Evolutionary conservation across 2,329 filamentous ascomycete species (phyloP), one percentile per base, ranked within the genome.

Genomic region (Pseudocercospora eumusae): DNA sequence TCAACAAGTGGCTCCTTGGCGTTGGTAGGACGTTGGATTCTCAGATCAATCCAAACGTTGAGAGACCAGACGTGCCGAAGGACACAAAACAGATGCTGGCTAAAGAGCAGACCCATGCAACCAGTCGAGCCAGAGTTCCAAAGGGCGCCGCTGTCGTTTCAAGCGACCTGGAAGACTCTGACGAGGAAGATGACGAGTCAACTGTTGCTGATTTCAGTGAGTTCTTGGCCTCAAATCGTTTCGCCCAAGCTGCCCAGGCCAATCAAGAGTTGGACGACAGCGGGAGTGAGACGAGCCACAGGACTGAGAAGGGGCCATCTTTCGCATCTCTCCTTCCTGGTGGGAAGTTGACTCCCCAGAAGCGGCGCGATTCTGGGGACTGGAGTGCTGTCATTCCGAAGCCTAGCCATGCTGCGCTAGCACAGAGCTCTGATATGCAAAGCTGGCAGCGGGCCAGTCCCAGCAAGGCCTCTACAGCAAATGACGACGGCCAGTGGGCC

Each of bases 1-100:
- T 72, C 9, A 58, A 61, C 23, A 65, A 69, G 47, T 73, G 71
- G 70, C 54, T 71, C 1, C 49, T 45, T 2, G 71, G 70, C 13
- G 66, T 69, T 33, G 70, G 69, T 4, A 33, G 67, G 27, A 69
- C 60, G 8, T 60, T 59, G 56, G 50, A 31, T 10, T 9, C n/a
- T 27, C 66, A 65, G 23, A 47, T 58, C 18, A 60, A 61, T 10
- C 65, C 66, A 15, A 60, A 66, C 4, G 45, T 54, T 27, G 56
- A 52, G 31, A 54, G 21, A 15, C 57, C 64, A 20, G 66, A 67
- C 8, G 60, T 71, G 25, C 62, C 66, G 10, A 64, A 57, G 36
- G 71, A 73, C 27, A 64, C 68, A 11, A 57, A 61, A 36, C 67
- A 64, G 27, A 60, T 65, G 47, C 61, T 66, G 4, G 60, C 53